phyloP scores from a whole-genome alignment of 2,329 filamentous ascomycete species.

The Akanthomyces muscarius region DNA sequence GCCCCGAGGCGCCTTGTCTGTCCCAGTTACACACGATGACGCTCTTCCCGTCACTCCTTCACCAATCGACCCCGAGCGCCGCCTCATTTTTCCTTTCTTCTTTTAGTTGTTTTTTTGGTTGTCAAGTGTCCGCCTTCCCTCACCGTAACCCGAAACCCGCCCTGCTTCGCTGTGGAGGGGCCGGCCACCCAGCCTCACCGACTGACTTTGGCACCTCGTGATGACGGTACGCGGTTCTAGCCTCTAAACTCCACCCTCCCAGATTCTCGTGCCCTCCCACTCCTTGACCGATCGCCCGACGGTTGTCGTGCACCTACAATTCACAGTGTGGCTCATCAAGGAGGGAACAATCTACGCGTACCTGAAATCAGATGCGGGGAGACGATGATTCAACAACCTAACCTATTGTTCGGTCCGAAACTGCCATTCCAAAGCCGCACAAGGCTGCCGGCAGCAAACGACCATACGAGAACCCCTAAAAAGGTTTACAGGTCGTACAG shows the following conservation, averaged over 20 bases:
- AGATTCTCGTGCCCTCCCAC: not conserved
- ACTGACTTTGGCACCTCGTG: too few species aligned
- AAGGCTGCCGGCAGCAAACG: not conserved
- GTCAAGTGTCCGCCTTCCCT: too few species aligned
- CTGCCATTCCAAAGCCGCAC: not conserved
- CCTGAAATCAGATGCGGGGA: not conserved
- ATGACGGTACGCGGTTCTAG: too few species aligned
- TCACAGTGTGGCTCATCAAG: too few species aligned
- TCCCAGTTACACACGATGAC: not conserved
- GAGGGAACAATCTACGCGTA: not conserved
- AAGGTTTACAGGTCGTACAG: too few species aligned
- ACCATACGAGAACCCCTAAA: too few species aligned
- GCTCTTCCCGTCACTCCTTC: not conserved
- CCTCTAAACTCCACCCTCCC: not conserved
- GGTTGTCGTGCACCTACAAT: too few species aligned
- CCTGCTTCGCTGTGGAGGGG: not conserved
- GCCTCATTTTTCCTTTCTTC: not conserved
- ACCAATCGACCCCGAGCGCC: not conserved
- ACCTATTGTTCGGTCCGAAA: slow-evolving; percentile 7
- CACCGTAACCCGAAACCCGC: not conserved
- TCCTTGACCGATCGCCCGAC: too few species aligned
- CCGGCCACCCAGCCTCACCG: not conserved
- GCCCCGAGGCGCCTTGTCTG: not conserved
- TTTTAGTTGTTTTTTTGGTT: not conserved
- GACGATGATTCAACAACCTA: too few species aligned